A percentile compares a stretch with the other conserved stretches of the same genome.
Evolutionary conservation across 495 filamentous ascomycete genomes (phyloP).

Genomic region (Diplogelasinospora grovesii): DNA sequence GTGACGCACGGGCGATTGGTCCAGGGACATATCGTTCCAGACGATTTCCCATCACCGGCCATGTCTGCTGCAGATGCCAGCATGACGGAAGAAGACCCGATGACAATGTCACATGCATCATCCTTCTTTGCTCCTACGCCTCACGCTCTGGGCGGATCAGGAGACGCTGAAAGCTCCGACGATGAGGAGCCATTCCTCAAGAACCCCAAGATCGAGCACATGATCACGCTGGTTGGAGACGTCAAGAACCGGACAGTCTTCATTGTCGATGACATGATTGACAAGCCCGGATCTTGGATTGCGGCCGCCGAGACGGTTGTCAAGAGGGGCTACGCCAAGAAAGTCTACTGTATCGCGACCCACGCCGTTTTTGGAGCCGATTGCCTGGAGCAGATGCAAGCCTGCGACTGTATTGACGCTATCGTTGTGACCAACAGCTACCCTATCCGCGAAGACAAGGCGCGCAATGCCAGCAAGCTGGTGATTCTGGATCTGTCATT

Average conservation of each 20-base stretch:
- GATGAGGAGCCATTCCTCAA: constrained; percentile 78
- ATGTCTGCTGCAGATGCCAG: constrained; percentile 54
- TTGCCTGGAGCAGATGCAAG: constrained; percentile 82
- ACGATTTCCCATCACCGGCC: constrained; percentile 76
- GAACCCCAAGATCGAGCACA: constrained; percentile 74
- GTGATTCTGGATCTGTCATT: constrained; percentile 81
- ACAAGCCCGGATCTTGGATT: constrained; percentile 94
- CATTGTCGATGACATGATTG: constrained; percentile 98
- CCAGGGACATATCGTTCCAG: constrained; percentile 95
- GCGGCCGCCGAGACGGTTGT: constrained; percentile 97
- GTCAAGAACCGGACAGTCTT: constrained; percentile 80
- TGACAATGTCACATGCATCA: constrained; percentile 50
- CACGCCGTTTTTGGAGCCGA: constrained; percentile 90
- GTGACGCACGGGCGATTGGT: constrained; percentile 87
- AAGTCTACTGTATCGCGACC: constrained; percentile 95
- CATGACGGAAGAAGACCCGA: constrained; percentile 50
- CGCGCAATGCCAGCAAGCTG: constrained; percentile 70
- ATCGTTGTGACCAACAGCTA: constrained; percentile 97
- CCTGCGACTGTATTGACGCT: constrained; percentile 82
- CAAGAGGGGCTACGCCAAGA: constrained; percentile 83
- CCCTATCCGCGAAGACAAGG: constrained; percentile 69
- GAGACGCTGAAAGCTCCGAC: constrained; percentile 75
- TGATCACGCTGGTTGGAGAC: constrained; percentile 92
- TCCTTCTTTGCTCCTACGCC: constrained; percentile 48
- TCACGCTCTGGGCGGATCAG: constrained; percentile 74